phyloP scores from a whole-genome alignment of 116 monocot species.

The Phalaenopsis hybrid region DNA sequence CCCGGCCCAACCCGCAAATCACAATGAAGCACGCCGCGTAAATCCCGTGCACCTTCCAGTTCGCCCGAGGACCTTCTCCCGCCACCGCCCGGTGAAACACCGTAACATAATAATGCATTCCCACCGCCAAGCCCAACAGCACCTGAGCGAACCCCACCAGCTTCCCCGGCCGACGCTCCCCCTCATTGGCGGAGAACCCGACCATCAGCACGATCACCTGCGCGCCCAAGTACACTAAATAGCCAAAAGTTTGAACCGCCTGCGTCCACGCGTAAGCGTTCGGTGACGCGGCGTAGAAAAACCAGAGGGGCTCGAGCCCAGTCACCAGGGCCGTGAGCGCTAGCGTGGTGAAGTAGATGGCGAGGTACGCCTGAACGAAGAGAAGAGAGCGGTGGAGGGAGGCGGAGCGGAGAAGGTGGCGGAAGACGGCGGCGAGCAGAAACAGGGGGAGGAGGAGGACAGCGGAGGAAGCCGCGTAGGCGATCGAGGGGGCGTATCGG shows the following conservation, averaged over 20 bases:
- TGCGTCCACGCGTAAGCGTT: constrained; percentile 58
- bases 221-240: constrained; percentile 43
- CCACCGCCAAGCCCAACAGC: constrained; percentile 62
- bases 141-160: constrained; percentile 46
- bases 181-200: constrained; percentile 23
- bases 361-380: constrained; percentile 61
- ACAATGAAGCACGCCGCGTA: constrained; percentile 67
- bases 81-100: constrained; percentile 73
- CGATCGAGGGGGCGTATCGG: constrained; percentile 48
- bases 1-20: constrained; percentile 47
- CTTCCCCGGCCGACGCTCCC: constrained; percentile 9
- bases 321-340: constrained; percentile 44
- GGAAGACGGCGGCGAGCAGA: constrained; percentile 39
- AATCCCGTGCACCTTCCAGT: constrained; percentile 62
- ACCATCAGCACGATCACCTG: constrained; percentile 46
- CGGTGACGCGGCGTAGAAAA: constrained; percentile 71
- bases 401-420: constrained; percentile 36
- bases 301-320: constrained; percentile 67
- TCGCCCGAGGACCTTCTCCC: constrained; percentile 65
- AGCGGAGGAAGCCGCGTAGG: constrained; percentile 32
- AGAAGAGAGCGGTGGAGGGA: constrained; percentile 47
- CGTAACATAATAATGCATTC: constrained; percentile 74
- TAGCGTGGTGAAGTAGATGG: constrained; percentile 81
- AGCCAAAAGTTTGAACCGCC: constrained; percentile 62
- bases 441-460: constrained; percentile 53